Evolutionary conservation across 345 rosid species (phyloP), one percentile per base, ranked within the genome.

Genomic region (Clarkia xantiana): DNA sequence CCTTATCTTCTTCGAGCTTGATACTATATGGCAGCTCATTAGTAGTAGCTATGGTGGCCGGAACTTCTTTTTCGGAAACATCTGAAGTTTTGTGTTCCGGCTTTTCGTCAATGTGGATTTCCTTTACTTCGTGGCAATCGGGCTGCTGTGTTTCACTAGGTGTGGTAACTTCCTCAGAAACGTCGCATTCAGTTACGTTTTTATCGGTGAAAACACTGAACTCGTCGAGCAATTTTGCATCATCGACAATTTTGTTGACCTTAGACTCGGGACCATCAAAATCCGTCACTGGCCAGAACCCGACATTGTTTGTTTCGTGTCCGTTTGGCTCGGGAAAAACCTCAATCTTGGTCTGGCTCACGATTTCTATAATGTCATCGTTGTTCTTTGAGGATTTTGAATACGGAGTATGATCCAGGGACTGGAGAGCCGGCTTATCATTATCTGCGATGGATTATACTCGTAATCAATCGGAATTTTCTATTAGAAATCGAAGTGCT

Each of bases 31-130:
- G 18, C 40, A 19, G 14, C 40, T 18, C 50, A 15, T 67, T 78
- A 41, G 74, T n/a, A n/a, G n/a, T 34, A 73, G 73, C n/a, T n/a
- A n/a, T n/a, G n/a, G n/a, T n/a, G n/a, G n/a, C n/a, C n/a, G n/a
- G n/a, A n/a, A n/a, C 60, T 63, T n/a, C n/a, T n/a, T 79, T 14
- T 73, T 72, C n/a, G 69, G 59, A 36, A 76, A 81, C 16, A 78
- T 62, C 17, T 82, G 25, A 22, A 22, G 3, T 5, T 2, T 22
- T 5, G 25, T 22, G 25, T 22, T 22, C 25, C 5, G 25, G 2
- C 5, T 22, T 94, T 59, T 86, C 80, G 39, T 91, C 94, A 1
- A 86, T 45, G 9, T 94, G 78, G 20, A 91, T 84, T 53, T 84
- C 96, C 69, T 78, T 86, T 38, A 87, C 73, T 2, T 72, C 80